phyloP scores from a whole-genome alignment of 495 filamentous ascomycete species.

The Penicillium fimorum region DNA sequence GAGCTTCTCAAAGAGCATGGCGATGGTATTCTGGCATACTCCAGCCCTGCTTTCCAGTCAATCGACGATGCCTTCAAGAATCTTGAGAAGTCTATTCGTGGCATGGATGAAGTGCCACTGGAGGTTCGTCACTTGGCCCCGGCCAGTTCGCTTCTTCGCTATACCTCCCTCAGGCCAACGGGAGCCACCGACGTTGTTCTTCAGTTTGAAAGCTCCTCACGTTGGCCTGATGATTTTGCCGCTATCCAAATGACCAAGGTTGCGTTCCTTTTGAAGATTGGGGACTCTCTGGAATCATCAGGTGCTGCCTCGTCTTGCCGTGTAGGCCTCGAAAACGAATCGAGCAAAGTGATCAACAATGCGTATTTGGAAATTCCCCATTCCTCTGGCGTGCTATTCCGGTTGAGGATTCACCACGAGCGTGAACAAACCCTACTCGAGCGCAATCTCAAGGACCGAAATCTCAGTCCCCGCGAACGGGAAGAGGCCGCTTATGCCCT shows the following conservation, averaged over 20 bases:
- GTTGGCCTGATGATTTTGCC: constrained; percentile 87
- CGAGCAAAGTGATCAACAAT: constrained; percentile 64
- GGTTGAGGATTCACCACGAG: constrained; percentile 65
- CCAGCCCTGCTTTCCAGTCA: constrained; percentile 51
- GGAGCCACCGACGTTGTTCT: constrained; percentile 66
- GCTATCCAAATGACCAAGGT: constrained; percentile 93
- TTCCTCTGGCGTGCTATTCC: constrained; percentile 59
- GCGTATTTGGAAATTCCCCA: constrained; percentile 83
- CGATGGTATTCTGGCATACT: constrained; percentile 35
- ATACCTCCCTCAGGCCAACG: constrained; percentile 56
- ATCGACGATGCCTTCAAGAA: constrained; percentile 62
- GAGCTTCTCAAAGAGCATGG: constrained; percentile 50
- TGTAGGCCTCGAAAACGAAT: constrained; percentile 77
- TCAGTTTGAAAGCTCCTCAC: constrained; percentile 88
- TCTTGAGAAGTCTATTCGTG: constrained; percentile 70
- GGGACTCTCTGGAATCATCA: constrained; percentile 61
- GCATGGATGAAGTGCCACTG: constrained; percentile 76
- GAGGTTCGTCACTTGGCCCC: constrained; percentile 74
- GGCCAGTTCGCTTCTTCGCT: constrained; percentile 68
- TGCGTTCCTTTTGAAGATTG: constrained; percentile 83
- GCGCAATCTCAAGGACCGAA: constrained; percentile 70
- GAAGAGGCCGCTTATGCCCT: constrained; percentile 68
- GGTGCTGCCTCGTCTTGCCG: constrained; percentile 49
- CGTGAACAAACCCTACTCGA: constrained; percentile 81
- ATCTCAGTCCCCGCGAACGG: constrained; percentile 54